These are phyloP conservation scores for Penicilliopsis zonata DNA, from an alignment of 495 filamentous ascomycete species.

Conservation along the genomic window DNA sequence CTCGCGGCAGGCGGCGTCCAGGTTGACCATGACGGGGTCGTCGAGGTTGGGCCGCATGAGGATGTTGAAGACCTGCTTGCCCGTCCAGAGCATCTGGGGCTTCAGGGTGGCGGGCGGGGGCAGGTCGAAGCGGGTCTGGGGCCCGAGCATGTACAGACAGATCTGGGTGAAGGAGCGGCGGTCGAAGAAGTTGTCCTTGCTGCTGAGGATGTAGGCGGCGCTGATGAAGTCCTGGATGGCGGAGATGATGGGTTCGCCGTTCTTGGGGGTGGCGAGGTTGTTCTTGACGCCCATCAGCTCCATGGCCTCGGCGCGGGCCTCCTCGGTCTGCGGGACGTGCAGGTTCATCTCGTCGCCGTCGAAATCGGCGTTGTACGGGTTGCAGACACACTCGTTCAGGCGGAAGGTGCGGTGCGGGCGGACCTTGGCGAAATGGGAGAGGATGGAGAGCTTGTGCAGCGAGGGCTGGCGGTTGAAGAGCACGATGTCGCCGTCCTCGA, in stretches of 20 bases:
- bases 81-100: conserved; percentile 86
- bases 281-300: conserved; percentile 97
- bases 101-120: conserved; percentile 78
- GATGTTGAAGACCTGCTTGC: conserved; percentile 93
- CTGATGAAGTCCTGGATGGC: conserved; percentile 99
- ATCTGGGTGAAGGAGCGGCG: conserved; percentile 76
- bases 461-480: conserved; percentile 98
- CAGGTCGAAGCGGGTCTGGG: conserved; percentile 65
- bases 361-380: conserved; percentile 98
- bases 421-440: conserved; percentile 85
- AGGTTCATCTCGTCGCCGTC: conserved; percentile 99
- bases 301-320: conserved; percentile 89
- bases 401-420: conserved; percentile 94
- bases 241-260: conserved; percentile 95
- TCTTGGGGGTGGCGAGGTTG: conserved; percentile 90
- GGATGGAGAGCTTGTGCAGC: conserved; percentile 94
- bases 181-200: conserved; percentile 88
- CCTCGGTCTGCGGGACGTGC: conserved; percentile 95
- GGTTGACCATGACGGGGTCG: conserved; percentile 72
- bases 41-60: conserved; percentile 83
- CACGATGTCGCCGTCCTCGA: conserved; percentile 93
- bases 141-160: conserved; percentile 88
- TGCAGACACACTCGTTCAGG: conserved; percentile 95
- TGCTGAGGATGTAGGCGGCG: conserved; percentile 79
- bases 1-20: conserved; percentile 84